Evolutionary conservation across 352 stramenopile species (phyloP).

Genomic region (Aphanomyces euteiches): DNA sequence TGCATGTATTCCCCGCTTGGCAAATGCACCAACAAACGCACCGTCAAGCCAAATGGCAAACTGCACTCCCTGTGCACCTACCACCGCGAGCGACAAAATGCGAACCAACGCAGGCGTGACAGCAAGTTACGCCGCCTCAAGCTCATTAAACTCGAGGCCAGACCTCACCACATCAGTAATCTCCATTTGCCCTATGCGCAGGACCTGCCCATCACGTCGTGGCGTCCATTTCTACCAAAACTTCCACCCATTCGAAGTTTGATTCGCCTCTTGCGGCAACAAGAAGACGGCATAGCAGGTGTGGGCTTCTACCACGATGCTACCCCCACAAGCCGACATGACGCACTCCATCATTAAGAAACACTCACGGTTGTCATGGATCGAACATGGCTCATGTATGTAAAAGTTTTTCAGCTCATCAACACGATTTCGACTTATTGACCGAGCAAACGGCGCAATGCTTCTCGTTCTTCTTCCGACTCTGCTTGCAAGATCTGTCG

Average conservation of each 20-base stretch:
- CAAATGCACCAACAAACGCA: constrained; percentile 64
- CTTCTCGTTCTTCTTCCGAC: constrained; percentile 72
- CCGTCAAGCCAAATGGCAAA: constrained; percentile 69
- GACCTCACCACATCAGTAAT: neutral
- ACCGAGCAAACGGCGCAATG: constrained; percentile 65
- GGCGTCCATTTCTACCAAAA: neutral
- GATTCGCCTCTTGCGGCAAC: neutral
- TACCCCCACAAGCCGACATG: neutral
- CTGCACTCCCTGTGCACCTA: constrained; percentile 81
- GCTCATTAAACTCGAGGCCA: neutral
- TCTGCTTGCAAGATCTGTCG: constrained; percentile 76
- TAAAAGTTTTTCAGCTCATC: neutral
- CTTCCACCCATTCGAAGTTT: constrained; percentile 9
- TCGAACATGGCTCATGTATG: neutral
- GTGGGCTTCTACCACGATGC: neutral
- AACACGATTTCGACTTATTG: neutral
- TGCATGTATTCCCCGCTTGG: constrained; percentile 71
- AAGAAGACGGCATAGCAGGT: neutral
- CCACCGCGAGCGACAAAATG: constrained; percentile 66
- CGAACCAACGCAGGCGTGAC: constrained; percentile 74
- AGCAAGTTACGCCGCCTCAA: constrained; percentile 42
- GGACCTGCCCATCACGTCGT: neutral
- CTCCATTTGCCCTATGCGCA: constrained; percentile 9
- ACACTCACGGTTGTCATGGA: neutral
- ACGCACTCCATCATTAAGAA: neutral